Evolutionary conservation across 2,329 filamentous ascomycete genomes (phyloP).

Genomic region (Aspergillus costaricaensis): DNA sequence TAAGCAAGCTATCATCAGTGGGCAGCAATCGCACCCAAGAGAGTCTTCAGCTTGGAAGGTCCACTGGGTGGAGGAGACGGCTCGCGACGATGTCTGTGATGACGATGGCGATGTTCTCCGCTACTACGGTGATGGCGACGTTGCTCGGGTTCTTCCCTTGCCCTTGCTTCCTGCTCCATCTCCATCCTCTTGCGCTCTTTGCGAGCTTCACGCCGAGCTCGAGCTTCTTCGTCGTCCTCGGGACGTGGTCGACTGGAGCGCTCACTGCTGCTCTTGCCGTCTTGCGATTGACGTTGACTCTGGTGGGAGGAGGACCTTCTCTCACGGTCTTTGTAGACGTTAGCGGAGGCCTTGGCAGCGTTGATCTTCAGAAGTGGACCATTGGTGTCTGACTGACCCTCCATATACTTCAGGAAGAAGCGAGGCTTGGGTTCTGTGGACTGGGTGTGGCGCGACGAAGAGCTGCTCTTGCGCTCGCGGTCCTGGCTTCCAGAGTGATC

Average conservation of each 20-base stretch:
- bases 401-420: constrained; percentile 40
- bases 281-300: constrained; percentile 30
- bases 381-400: constrained; percentile 44
- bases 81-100: constrained; percentile 31
- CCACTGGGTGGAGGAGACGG: constrained; percentile 30
- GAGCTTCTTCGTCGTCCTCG: constrained; percentile 35
- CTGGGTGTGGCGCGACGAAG: constrained; percentile 32
- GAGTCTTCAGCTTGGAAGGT: constrained; percentile 33
- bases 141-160: constrained; percentile 21
- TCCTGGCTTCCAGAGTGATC: constrained; percentile 30
- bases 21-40: constrained; percentile 33
- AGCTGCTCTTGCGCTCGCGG: constrained; percentile 24
- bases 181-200: constrained; percentile 26
- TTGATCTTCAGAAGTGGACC: constrained; percentile 44
- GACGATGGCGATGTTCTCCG: constrained; percentile 27
- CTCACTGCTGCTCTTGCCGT: constrained; percentile 27
- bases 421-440: constrained; percentile 25
- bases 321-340: constrained; percentile 27
- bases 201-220: constrained; percentile 27
- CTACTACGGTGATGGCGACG: constrained; percentile 28
- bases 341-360: constrained; percentile 33
- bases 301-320: constrained; percentile 35
- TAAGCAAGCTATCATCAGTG: constrained; percentile 21
- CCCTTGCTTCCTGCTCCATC: constrained; percentile 24
- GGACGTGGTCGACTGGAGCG: constrained; percentile 30